Evolutionary conservation across 495 filamentous ascomycete species (phyloP), one percentile per base, ranked within the genome.

Genomic region (Glarea lozoyensis): DNA sequence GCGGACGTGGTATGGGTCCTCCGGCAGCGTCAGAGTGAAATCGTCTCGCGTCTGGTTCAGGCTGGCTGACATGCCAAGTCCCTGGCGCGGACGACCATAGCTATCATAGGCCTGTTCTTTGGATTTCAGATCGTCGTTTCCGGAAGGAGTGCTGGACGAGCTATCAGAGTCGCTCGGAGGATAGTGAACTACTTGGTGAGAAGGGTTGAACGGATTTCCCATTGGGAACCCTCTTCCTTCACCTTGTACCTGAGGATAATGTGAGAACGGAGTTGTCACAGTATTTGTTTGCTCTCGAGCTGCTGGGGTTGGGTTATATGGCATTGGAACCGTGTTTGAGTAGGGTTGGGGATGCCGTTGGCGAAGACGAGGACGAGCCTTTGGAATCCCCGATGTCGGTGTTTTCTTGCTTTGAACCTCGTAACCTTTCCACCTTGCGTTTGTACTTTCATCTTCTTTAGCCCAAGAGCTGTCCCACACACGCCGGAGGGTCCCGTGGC

Each of bases 401-500:
- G 19, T 42, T 17, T n/a, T 25, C 45, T 39, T 34, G 40, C 40
- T 42, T 19, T 24, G 25, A 32, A 44, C 23, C 32, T 32, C n/a
- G 29, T 35, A 34, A 33, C 40, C 22, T 44, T 44, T 38, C 36
- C 46, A 17, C 24, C 37, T 35, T 45, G 37, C 17, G 19, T 32
- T 32, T 0, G 17, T 40, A 13, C 18, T n/a, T 12, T 46, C 19
- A 30, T 25, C 27, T 13, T 13, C 38, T 27, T 25, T 30, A 9
- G 22, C 2, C 24, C 10, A 29, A 13, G 18, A 10, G 7, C 38
- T 25, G 16, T 51, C 37, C 60, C 54, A 59, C 1, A 64, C 31
- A 3, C 45, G 54, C 10, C 56, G 24, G 4, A 64, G 36, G 24
- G 54, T 45, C 4, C 61, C 61, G 16, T 57, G 35, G 4, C 46